A percentile compares a stretch with the other conserved stretches of the same genome.
phyloP scores from a whole-genome alignment of 495 filamentous ascomycete species.

The Articulospora tetracladia region DNA sequence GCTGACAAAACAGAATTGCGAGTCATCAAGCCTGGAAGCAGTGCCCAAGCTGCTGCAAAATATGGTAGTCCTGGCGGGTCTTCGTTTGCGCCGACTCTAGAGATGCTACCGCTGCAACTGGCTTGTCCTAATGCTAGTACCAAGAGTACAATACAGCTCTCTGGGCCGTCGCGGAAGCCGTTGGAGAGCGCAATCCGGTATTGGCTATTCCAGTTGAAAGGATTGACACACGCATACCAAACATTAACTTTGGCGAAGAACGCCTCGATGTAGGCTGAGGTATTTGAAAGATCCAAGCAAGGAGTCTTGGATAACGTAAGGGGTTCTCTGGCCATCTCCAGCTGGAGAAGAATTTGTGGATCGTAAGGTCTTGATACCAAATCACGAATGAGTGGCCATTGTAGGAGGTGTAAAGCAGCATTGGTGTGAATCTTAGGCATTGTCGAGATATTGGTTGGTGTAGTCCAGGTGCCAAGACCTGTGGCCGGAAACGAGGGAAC shows the following conservation, averaged over 20 bases:
- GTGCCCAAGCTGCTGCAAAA: constrained; percentile 73
- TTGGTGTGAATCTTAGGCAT: constrained; percentile 84
- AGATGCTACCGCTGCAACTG: constrained; percentile 67
- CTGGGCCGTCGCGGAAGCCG: constrained; percentile 70
- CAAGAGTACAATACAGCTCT: constrained; percentile 78
- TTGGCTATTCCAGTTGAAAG: constrained; percentile 74
- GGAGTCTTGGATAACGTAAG: constrained; percentile 58
- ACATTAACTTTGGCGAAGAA: constrained; percentile 79
- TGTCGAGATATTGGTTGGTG: constrained; percentile 69
- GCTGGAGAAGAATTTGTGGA: constrained; percentile 71
- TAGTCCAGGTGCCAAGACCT: constrained; percentile 71
- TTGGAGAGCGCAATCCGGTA: constrained; percentile 68
- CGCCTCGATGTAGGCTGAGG: constrained; percentile 66
- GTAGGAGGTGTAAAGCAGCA: constrained; percentile 70
- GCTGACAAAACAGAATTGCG: constrained; percentile 70
- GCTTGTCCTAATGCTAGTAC: constrained; percentile 76
- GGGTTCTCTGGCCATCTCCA: constrained; percentile 78
- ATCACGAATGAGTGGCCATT: constrained; percentile 77
- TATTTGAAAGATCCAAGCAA: constrained; percentile 68
- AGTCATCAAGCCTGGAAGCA: constrained; percentile 75
- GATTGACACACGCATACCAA: constrained; percentile 84
- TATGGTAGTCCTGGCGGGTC: constrained; percentile 76
- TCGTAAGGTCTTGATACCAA: constrained; percentile 72
- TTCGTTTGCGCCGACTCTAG: constrained; percentile 61
- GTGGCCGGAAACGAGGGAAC: constrained; percentile 59